phyloP scores from a whole-genome alignment of 2,329 filamentous ascomycete genomes.

The Keithomyces neogunnii region DNA sequence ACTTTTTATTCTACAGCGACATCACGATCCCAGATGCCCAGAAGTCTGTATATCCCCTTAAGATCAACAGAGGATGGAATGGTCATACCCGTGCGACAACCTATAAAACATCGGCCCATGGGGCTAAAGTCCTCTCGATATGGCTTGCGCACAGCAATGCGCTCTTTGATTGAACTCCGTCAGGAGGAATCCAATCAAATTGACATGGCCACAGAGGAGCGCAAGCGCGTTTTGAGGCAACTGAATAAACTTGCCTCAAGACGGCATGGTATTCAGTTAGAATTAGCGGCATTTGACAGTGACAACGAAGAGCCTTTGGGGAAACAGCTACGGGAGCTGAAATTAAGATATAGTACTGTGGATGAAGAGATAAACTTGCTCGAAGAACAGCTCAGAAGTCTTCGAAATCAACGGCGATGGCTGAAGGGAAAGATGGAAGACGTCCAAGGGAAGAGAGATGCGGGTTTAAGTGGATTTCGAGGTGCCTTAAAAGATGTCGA shows the following conservation, averaged over 20 bases:
- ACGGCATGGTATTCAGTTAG: slow-evolving; percentile 37
- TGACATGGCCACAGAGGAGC: slow-evolving; percentile 44
- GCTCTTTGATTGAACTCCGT: slow-evolving; percentile 57
- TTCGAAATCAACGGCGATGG: slow-evolving; percentile 52
- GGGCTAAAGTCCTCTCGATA: slow-evolving; percentile 55
- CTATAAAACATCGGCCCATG: slow-evolving; percentile 37
- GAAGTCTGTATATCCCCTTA: slow-evolving; percentile 32
- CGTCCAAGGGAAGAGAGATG: slow-evolving; percentile 57
- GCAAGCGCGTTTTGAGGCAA: slow-evolving; percentile 49
- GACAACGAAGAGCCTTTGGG: slow-evolving; percentile 51
- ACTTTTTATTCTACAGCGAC: slow-evolving; percentile 30
- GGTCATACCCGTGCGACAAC: slow-evolving; percentile 55
- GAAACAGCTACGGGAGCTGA: slow-evolving; percentile 51
- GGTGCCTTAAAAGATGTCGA: slow-evolving; percentile 60
- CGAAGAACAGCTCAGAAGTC: slow-evolving; percentile 52
- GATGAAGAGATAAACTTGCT: slow-evolving; percentile 57
- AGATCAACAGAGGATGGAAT: slow-evolving; percentile 32
- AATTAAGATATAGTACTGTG: slow-evolving; percentile 42
- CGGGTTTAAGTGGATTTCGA: slow-evolving; percentile 63
- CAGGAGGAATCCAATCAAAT: slow-evolving; percentile 58
- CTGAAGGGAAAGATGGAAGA: slow-evolving; percentile 53
- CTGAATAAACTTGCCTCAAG: slow-evolving; percentile 45
- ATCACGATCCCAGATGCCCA: slow-evolving; percentile 30
- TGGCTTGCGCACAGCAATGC: slow-evolving; percentile 55
- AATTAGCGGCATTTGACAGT: slow-evolving; percentile 45